These are phyloP conservation scores for Bassia scoparia DNA, from an alignment of 148 eudicot genomes.

Conservation along the genomic window DNA sequence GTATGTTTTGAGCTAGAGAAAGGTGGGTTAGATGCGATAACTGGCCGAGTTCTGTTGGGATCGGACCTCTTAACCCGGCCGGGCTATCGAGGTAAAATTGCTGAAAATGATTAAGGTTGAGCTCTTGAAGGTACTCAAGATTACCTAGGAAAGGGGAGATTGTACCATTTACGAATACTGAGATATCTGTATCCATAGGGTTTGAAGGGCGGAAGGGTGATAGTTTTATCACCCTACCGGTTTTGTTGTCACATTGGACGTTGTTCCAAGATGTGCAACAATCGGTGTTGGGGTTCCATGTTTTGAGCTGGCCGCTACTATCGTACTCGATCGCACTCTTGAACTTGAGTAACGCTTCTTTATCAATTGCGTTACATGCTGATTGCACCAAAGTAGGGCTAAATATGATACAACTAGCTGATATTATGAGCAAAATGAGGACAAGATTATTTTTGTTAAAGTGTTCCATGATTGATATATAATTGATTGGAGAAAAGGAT, in stretches of 20 bases:
- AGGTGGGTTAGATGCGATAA: background rate
- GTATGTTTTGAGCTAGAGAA: background rate
- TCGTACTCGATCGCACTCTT: background rate
- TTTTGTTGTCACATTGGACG: background rate
- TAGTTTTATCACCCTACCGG: background rate
- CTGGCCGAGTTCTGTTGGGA: background rate
- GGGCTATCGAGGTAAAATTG: background rate
- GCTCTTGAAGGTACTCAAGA: background rate
- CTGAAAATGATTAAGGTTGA: background rate
- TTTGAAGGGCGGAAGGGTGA: background rate
- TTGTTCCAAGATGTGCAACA: background rate
- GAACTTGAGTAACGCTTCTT: background rate
- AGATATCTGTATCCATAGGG: background rate
- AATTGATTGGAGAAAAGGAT: background rate
- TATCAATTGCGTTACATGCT: background rate
- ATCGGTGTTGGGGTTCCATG: slow-evolving; percentile 4
- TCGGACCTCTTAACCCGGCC: background rate
- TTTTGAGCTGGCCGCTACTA: background rate
- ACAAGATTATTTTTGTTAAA: background rate
- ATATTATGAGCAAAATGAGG: background rate
- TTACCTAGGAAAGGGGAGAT: background rate
- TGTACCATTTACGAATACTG: background rate
- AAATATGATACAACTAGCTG: background rate
- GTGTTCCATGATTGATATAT: background rate
- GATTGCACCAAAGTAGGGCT: background rate